Conservation (phyloP, 129 eudicot species). For the Apium graveolens region DNA sequence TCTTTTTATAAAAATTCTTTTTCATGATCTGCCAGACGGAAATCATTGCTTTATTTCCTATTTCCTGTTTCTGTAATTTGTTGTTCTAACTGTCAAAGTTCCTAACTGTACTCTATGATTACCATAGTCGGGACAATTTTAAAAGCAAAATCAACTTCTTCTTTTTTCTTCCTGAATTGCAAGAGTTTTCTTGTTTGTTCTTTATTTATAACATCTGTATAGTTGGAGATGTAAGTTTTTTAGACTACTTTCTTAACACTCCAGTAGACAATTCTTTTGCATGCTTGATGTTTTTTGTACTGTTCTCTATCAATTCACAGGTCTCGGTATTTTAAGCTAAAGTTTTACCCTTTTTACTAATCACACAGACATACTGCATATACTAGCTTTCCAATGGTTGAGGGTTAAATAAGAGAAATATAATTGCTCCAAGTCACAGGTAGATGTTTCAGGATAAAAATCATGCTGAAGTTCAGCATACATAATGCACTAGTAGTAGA, state of each 20-base stretch:
- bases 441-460: too few relatives aligned
- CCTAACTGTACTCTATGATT: neutral
- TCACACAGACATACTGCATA: neutral
- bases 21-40: neutral
- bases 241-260: neutral
- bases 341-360: too few relatives aligned
- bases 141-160: neutral
- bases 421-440: neutral
- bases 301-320: neutral
- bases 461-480: neutral
- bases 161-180: too few relatives aligned
- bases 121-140: neutral
- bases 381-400: neutral
- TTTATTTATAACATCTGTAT: neutral
- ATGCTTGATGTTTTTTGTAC: neutral
- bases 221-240: neutral
- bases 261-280: neutral
- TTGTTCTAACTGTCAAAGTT: neutral
- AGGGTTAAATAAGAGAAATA: neutral
- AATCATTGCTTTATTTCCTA: neutral
- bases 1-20: neutral
- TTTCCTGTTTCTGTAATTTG: neutral
- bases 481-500: neutral
- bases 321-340: neutral
- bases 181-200: neutral